Evolutionary conservation across 495 filamentous ascomycete genomes (phyloP).

Genomic region (Penicillium riverlandense): DNA sequence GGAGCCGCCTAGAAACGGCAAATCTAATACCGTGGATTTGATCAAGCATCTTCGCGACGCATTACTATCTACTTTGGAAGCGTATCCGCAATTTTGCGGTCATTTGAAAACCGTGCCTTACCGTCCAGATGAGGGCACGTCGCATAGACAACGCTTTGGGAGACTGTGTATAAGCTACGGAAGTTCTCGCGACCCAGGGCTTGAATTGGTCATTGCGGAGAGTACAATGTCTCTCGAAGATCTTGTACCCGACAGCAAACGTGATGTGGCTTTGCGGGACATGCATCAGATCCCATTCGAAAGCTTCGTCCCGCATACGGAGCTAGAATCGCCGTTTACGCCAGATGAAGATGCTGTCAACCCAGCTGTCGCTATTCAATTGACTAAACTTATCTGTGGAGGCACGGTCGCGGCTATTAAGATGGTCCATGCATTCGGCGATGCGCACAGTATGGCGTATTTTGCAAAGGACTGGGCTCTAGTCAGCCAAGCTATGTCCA

Average conservation of each 20-base stretch:
- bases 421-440: constrained; percentile 39
- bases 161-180: constrained; percentile 27
- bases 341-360: constrained; percentile 6
- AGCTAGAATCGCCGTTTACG: not conserved
- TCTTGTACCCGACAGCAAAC: constrained; percentile 20
- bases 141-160: constrained; percentile 24
- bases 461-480: constrained; percentile 41
- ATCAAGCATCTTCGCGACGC: constrained; percentile 15
- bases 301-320: constrained; percentile 3
- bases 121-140: constrained; percentile 1
- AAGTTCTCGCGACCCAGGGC: constrained; percentile 22
- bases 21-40: constrained; percentile 1
- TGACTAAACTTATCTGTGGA: constrained; percentile 33
- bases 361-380: constrained; percentile 28
- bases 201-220: constrained; percentile 24
- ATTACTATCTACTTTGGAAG: constrained; percentile 15
- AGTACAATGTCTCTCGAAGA: constrained; percentile 13
- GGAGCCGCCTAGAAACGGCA: constrained; percentile 4
- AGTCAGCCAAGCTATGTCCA: constrained; percentile 7
- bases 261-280: constrained; percentile 14
- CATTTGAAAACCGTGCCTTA: constrained; percentile 13
- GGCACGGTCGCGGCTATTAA: constrained; percentile 35
- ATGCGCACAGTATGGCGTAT: constrained; percentile 36
- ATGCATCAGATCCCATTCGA: constrained; percentile 12
- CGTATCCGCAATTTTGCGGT: constrained; percentile 28